Conservation (phyloP, 2,329 filamentous ascomycete species). For the Leptographium flavum region DNA sequence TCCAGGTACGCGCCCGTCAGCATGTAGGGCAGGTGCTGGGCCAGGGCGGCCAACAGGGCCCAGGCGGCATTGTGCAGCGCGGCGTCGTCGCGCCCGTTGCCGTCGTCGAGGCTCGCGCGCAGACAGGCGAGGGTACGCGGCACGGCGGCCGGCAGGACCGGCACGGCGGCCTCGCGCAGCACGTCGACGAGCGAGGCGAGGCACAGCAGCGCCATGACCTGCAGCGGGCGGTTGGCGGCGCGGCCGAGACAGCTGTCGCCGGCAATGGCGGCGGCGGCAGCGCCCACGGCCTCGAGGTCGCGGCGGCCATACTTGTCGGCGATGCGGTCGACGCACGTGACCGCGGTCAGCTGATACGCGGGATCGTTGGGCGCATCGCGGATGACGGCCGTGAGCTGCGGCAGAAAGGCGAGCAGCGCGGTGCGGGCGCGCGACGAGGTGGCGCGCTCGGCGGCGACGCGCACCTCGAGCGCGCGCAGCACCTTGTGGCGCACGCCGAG, state of each 20-base stretch:
- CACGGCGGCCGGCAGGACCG: conserved; percentile 64
- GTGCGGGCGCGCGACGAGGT: conserved; percentile 53
- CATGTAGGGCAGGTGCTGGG: conserved; percentile 82
- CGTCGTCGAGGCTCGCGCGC: conserved; percentile 38
- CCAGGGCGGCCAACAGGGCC: conserved; percentile 62
- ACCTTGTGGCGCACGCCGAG: conserved; percentile 67
- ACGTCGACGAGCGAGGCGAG: conserved; percentile 83
- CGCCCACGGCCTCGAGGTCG: conserved; percentile 61
- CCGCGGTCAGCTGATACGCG: conserved; percentile 68
- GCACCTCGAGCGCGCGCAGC: conserved; percentile 63
- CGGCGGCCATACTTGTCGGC: conserved; percentile 92
- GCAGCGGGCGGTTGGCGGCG: conserved; percentile 49
- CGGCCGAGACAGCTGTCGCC: conserved; percentile 64
- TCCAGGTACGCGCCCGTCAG: conserved; percentile 63
- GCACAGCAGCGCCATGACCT: conserved; percentile 75
- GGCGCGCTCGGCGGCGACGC: conserved; percentile 60
- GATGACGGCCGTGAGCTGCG: conserved; percentile 64
- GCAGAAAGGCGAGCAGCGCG: conserved; percentile 64
- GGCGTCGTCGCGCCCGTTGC: too few relatives aligned
- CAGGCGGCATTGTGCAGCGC: conserved; percentile 72
- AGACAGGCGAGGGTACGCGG: conserved; percentile 60
- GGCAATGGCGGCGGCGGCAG: conserved; percentile 63
- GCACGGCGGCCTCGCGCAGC: conserved; percentile 71
- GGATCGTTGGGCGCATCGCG: conserved; percentile 50
- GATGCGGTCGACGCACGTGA: conserved; percentile 85